Evolutionary conservation across 306 rosid species (phyloP), one percentile per base, ranked within the genome.

Genomic region (Pterocarpus macrocarpus): DNA sequence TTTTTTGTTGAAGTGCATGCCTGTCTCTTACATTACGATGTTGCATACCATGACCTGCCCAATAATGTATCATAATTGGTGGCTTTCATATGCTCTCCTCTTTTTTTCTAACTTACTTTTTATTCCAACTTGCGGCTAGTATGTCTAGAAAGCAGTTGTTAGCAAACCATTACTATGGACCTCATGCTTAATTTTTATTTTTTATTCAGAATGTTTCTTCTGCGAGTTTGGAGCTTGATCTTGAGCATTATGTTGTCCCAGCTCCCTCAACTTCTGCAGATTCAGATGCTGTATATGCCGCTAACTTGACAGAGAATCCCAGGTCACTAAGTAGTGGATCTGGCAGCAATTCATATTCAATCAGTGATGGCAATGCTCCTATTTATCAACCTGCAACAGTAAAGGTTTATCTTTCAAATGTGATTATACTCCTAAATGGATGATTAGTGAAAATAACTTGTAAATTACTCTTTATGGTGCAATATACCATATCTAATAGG

Each of bases 161-260:
- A 12, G 53, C 6, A 16, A 49, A 64, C 33, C 50, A 80, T 69
- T 85, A 69, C 75, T 64, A 14, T 33, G 83, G 41, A 70, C 15
- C 65, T 65, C 73, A 69, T 58, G 67, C 58, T 75, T 75, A 13
- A 35, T 39, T 61, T 73, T 45, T 38, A 32, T 50, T 65, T 82
- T 73, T 58, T 73, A n/a, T 63, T 43, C 90, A 95, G 99, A 83
- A 75, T 86, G 79, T 85, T 74, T 89, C 93, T 71, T 89, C 92
- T 2, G 88, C 63, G 49, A 78, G 87, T 83, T 90, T 95, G 92
- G 99, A 95, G 77, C 98, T 89, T 67, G 99, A 95, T 86, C 92
- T 93, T 15, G 99, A 95, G 73, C 96, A 91, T 76, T 95, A 95
- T 76, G 92, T 95, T 79, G 96, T 95, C 68, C 98, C 99, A 87